Percentiles rank a stretch among this genome's conserved stretches.
Evolutionary conservation across 192 early-diverging fungal genomes (phyloP).

Genomic region (Coemansia guatemalensis): DNA sequence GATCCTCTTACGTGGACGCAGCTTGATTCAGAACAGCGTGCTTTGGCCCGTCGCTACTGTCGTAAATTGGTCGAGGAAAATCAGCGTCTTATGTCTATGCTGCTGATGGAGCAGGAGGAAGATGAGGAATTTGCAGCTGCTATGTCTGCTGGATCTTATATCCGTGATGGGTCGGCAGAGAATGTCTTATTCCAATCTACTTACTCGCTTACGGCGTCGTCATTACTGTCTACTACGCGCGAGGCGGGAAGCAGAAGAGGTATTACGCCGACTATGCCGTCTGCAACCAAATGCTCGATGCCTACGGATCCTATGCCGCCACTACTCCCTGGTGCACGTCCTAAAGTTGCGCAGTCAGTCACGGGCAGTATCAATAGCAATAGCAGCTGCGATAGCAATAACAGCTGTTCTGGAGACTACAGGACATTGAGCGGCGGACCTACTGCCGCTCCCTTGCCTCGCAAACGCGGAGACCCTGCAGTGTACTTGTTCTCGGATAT

Average conservation of each 20-base stretch:
- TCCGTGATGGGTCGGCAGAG: background rate
- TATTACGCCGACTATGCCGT: background rate
- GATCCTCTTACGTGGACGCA: conserved; percentile 20
- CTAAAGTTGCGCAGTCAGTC: background rate
- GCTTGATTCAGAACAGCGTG: conserved; percentile 17
- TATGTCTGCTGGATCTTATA: background rate
- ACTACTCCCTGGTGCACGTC: background rate
- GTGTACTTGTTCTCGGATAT: background rate
- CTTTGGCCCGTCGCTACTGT: conserved; percentile 20
- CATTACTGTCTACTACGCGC: conserved; percentile 16
- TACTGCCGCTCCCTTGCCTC: background rate
- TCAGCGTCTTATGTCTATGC: conserved; percentile 4
- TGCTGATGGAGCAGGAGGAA: background rate
- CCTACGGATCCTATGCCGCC: background rate
- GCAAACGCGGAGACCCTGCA: background rate
- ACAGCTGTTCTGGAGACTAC: background rate
- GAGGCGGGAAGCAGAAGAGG: background rate
- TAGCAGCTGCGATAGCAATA: background rate
- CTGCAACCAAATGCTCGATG: background rate
- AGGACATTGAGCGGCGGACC: background rate
- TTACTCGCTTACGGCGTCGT: conserved; percentile 21
- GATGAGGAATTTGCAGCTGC: background rate
- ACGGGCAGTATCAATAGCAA: background rate
- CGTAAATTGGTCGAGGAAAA: conserved; percentile 17
- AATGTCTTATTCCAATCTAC: conserved; percentile 17